These are phyloP conservation scores for Leccinum arenicola DNA, from an alignment of 768 basidiomycete species.

Conservation along the genomic window DNA sequence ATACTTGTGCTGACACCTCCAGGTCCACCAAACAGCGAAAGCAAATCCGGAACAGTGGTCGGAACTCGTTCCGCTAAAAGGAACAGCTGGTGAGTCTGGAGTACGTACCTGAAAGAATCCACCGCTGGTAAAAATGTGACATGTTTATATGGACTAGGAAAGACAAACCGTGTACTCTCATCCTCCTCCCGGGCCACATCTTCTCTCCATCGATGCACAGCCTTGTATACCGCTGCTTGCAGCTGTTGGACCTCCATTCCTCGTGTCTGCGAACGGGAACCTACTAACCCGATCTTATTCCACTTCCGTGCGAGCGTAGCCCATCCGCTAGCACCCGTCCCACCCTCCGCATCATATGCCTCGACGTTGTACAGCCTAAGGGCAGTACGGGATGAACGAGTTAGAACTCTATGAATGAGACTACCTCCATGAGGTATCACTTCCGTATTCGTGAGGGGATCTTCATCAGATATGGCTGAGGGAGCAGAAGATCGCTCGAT, in stretches of 20 bases:
- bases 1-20: slow-evolving; percentile 34
- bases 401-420: slow-evolving; percentile 62
- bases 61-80: slow-evolving; percentile 70
- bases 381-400: slow-evolving; percentile 73
- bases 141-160: not conserved
- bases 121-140: not conserved
- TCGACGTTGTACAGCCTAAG: slow-evolving; percentile 70
- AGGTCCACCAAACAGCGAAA: slow-evolving; percentile 48
- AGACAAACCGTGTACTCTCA: slow-evolving; percentile 71
- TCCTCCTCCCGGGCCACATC: slow-evolving; percentile 75
- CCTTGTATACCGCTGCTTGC: slow-evolving; percentile 63
- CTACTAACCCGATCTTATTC: slow-evolving; percentile 60
- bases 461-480: slow-evolving; percentile 22
- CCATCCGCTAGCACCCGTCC: slow-evolving; percentile 73
- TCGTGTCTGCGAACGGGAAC: slow-evolving; percentile 24
- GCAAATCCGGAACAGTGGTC: slow-evolving; percentile 57
- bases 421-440: slow-evolving; percentile 29
- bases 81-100: slow-evolving; percentile 75
- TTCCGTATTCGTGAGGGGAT: not conserved
- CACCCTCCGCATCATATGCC: slow-evolving; percentile 61
- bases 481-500: slow-evolving; percentile 57
- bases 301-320: slow-evolving; percentile 75
- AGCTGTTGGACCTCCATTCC: slow-evolving; percentile 36
- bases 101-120: slow-evolving; percentile 52
- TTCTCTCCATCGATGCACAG: slow-evolving; percentile 85